Percentiles rank a stretch among this genome's conserved stretches.
phyloP scores from a whole-genome alignment of 352 stramenopile species.

The Thalassiosira hispida region DNA sequence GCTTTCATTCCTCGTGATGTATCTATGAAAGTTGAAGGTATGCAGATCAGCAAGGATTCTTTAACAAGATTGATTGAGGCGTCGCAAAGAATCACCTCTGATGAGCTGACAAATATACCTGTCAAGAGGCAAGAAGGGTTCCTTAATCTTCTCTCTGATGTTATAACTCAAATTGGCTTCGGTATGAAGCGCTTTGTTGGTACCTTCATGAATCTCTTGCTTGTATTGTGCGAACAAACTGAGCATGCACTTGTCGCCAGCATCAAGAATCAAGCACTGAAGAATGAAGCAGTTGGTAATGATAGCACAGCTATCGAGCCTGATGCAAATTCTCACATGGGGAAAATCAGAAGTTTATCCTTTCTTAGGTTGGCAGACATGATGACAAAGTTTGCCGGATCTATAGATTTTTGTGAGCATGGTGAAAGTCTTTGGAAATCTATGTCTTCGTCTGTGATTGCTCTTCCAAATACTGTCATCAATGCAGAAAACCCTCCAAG shows the following conservation, averaged over 20 bases:
- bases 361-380: constrained; percentile 76
- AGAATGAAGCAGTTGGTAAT: constrained; percentile 37
- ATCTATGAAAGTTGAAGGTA: constrained; percentile 40
- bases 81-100: constrained; percentile 42
- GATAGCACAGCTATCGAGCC: constrained; percentile 20
- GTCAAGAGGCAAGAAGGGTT: constrained; percentile 79
- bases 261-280: constrained; percentile 44
- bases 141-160: constrained; percentile 80
- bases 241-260: constrained; percentile 48
- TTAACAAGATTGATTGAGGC: constrained; percentile 51
- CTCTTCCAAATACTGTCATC: constrained; percentile 77
- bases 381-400: constrained; percentile 70
- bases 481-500: constrained; percentile 76
- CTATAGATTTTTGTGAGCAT: constrained; percentile 69
- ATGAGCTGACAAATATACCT: constrained; percentile 54
- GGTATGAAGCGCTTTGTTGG: constrained; percentile 64
- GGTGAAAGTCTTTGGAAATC: constrained; percentile 66
- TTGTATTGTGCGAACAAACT: constrained; percentile 62
- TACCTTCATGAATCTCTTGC: constrained; percentile 70
- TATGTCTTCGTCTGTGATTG: constrained; percentile 60
- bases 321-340: constrained; percentile 45
- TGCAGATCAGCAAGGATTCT: constrained; percentile 30
- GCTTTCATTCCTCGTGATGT: constrained; percentile 68
- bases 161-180: constrained; percentile 83
- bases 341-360: constrained; percentile 69